A percentile compares a stretch with the other conserved stretches of the same genome.
These are phyloP conservation scores for Citrullus colocynthis DNA, from an alignment of 306 rosid genomes.

Conservation along the genomic window DNA sequence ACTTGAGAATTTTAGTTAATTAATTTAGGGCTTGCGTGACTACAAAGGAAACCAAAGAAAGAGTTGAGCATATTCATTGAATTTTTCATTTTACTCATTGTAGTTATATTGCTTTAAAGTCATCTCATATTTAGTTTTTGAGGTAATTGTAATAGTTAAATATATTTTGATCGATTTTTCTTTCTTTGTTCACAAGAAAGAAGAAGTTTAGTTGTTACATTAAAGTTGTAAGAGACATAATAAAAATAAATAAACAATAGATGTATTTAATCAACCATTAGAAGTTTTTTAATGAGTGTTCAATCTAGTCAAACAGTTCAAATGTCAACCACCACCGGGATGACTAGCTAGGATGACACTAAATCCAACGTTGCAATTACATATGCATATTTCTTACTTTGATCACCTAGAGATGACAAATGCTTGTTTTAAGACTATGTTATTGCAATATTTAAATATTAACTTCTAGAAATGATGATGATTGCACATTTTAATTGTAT, in stretches of 20 bases:
- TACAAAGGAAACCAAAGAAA: background rate
- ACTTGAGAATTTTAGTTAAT: background rate
- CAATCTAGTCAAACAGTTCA: background rate
- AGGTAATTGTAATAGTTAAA: background rate
- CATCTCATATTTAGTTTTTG: background rate
- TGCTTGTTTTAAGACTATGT: too few species aligned
- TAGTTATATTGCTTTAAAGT: background rate
- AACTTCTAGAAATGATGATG: too few species aligned
- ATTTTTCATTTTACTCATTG: background rate
- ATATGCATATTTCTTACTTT: background rate
- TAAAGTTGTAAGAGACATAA: background rate
- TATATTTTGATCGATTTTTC: background rate
- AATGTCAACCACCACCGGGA: background rate
- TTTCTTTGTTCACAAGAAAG: background rate
- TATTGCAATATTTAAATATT: too few species aligned
- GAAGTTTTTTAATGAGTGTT: background rate
- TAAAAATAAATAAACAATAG: background rate
- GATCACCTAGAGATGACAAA: background rate
- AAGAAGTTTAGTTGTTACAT: background rate
- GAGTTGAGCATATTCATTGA: background rate
- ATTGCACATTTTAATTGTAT: too few species aligned
- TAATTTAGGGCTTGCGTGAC: background rate
- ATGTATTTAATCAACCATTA: background rate
- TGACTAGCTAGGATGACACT: background rate
- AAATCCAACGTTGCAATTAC: too few species aligned